phyloP scores from a whole-genome alignment of 1,139 yeast species.

The Suhomyces choctaworum region DNA sequence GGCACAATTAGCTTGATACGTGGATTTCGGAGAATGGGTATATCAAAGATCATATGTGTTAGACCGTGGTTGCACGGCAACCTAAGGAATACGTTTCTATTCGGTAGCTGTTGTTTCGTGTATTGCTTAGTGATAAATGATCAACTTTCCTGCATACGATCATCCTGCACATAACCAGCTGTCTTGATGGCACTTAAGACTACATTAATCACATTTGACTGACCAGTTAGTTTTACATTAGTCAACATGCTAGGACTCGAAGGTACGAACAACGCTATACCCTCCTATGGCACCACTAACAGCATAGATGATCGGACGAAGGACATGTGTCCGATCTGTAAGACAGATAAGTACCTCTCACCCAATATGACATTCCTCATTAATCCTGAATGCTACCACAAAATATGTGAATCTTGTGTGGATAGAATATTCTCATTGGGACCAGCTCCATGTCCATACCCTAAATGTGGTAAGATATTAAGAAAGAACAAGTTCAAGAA shows the following conservation, averaged over 20 bases:
- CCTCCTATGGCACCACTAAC: conserved; percentile 7
- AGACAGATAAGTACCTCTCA: conserved; percentile 88
- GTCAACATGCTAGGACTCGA: conserved; percentile 9
- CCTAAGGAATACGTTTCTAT: too few relatives aligned
- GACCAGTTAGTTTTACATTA: too few relatives aligned
- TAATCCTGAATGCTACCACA: conserved; percentile 96
- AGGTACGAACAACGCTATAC: conserved; percentile 8
- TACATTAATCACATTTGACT: too few relatives aligned
- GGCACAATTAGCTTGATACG: conserved; percentile 25
- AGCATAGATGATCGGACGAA: conserved; percentile 38
- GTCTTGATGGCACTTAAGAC: too few relatives aligned
- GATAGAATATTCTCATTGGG: conserved; percentile 92
- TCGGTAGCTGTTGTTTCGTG: too few relatives aligned
- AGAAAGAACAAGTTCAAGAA: conserved; percentile 88
- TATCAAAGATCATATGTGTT: conserved; percentile 14
- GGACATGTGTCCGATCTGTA: conserved; percentile 98
- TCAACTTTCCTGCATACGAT: too few relatives aligned
- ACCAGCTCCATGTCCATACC: conserved; percentile 96
- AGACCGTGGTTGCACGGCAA: background rate
- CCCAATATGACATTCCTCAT: conserved; percentile 92
- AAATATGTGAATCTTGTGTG: conserved; percentile 95
- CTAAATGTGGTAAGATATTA: conserved; percentile 82
- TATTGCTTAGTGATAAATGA: too few relatives aligned
- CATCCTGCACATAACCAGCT: too few relatives aligned
- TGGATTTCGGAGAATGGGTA: conserved; percentile 11